These are phyloP conservation scores for Aspergillus pseudoviridinutans DNA, from an alignment of 2,329 filamentous ascomycete genomes.

Conservation along the genomic window DNA sequence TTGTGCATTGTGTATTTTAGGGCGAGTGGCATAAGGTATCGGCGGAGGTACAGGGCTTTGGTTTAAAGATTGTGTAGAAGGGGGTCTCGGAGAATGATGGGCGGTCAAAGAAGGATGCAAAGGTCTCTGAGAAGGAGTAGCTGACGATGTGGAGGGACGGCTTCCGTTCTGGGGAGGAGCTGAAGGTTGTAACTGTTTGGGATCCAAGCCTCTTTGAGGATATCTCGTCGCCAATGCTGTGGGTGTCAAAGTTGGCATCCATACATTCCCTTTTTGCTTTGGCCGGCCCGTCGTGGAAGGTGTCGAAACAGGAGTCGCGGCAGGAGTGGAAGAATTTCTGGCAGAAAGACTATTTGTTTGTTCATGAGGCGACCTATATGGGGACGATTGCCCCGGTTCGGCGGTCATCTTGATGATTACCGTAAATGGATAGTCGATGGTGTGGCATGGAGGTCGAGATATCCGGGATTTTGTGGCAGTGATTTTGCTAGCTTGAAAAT, in stretches of 20 bases:
- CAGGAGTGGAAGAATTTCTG: too few species aligned
- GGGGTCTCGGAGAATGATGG: background rate
- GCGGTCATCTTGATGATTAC: background rate
- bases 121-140: background rate
- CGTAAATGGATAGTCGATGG: background rate
- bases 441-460: background rate
- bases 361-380: too few species aligned
- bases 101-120: background rate
- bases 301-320: background rate
- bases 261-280: background rate
- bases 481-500: background rate
- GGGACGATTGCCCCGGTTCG: too few species aligned
- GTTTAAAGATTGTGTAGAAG: conserved; percentile 34
- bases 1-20: background rate
- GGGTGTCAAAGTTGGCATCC: background rate
- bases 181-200: background rate
- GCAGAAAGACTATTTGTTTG: too few species aligned
- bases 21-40: background rate
- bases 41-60: background rate
- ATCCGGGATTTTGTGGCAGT: background rate
- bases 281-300: background rate
- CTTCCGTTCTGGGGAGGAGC: background rate
- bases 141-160: background rate
- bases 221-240: background rate
- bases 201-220: background rate